Percentiles rank a stretch among this genome's conserved stretches.
Evolutionary conservation across 2,329 filamentous ascomycete genomes (phyloP).

Genomic region (Aspergillus chevalieri): DNA sequence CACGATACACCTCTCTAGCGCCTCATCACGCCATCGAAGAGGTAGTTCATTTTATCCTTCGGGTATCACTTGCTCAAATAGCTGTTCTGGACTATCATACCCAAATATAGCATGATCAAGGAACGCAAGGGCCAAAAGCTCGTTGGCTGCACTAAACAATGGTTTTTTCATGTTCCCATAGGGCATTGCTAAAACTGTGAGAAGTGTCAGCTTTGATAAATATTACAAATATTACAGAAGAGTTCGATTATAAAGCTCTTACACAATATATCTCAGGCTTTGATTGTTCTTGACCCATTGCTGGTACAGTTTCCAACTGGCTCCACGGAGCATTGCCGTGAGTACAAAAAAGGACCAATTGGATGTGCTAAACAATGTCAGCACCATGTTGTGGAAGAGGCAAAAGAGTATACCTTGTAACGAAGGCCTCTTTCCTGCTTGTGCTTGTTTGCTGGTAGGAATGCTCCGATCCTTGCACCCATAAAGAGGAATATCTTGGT

Average conservation of each 20-base stretch:
- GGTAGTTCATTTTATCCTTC: no score
- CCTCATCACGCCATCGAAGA: no score
- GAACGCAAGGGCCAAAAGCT: no score
- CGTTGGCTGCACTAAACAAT: no score
- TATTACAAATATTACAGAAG: not conserved
- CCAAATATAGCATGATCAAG: no score
- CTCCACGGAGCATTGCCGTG: not conserved
- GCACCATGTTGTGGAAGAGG: not conserved
- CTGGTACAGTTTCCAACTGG: not conserved
- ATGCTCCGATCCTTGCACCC: not conserved
- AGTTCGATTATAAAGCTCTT: not conserved
- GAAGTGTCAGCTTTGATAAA: not conserved
- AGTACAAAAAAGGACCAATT: not conserved
- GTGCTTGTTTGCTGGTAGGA: not conserved
- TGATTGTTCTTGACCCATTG: not conserved
- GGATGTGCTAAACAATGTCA: not conserved
- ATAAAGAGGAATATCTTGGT: not conserved
- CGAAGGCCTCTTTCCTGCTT: slow-evolving; percentile 1
- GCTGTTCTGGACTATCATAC: no score
- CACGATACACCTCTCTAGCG: no score
- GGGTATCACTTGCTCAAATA: no score
- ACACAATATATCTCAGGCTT: not conserved
- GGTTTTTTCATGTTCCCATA: no score
- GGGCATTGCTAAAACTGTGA: not conserved
- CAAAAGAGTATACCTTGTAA: slow-evolving; percentile 1